A percentile compares a stretch with the other conserved stretches of the same genome.
Evolutionary conservation across 768 basidiomycete genomes (phyloP).

Genomic region (Agaricus bisporus): DNA sequence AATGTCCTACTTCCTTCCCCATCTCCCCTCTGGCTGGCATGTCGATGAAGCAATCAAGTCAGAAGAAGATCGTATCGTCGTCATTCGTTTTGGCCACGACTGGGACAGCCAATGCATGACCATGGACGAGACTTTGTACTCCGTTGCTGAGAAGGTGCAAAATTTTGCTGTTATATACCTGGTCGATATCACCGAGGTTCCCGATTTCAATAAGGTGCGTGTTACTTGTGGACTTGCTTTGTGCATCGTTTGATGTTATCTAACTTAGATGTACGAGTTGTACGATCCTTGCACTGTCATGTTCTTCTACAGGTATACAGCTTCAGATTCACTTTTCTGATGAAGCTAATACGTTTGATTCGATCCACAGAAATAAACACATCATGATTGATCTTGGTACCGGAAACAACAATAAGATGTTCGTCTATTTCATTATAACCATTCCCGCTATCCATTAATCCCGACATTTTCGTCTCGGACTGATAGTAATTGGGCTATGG

Average conservation of each 20-base stretch:
- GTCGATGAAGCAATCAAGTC: slow-evolving; percentile 99
- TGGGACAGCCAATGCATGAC: slow-evolving; percentile 95
- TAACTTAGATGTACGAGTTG: slow-evolving; percentile 89
- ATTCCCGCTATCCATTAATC: slow-evolving; percentile 7
- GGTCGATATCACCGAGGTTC: slow-evolving; percentile 92
- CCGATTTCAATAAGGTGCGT: slow-evolving; percentile 95
- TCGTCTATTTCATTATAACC: slow-evolving; percentile 22
- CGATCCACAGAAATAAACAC: slow-evolving; percentile 76
- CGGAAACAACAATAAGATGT: slow-evolving; percentile 99
- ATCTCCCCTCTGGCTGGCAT: slow-evolving; percentile 92
- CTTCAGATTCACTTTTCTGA: slow-evolving; percentile 1
- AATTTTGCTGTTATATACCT: slow-evolving; percentile 98
- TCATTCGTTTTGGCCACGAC: slow-evolving; percentile 92
- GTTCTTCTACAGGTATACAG: slow-evolving; percentile 88
- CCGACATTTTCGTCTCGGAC: background rate
- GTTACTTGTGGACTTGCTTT: background rate
- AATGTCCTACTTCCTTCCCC: slow-evolving; percentile 90
- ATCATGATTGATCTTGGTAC: slow-evolving; percentile 99
- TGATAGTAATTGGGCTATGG: slow-evolving; percentile 95
- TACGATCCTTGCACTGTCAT: slow-evolving; percentile 97
- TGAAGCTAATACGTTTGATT: background rate
- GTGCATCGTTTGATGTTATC: background rate
- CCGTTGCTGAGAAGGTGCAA: slow-evolving; percentile 92
- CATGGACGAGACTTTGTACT: slow-evolving; percentile 96
- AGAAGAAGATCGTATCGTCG: slow-evolving; percentile 93